Percentiles rank a stretch among this genome's conserved stretches.
These are phyloP conservation scores for Fusarium annulatum DNA, from an alignment of 2,329 filamentous ascomycete genomes.

Conservation along the genomic window DNA sequence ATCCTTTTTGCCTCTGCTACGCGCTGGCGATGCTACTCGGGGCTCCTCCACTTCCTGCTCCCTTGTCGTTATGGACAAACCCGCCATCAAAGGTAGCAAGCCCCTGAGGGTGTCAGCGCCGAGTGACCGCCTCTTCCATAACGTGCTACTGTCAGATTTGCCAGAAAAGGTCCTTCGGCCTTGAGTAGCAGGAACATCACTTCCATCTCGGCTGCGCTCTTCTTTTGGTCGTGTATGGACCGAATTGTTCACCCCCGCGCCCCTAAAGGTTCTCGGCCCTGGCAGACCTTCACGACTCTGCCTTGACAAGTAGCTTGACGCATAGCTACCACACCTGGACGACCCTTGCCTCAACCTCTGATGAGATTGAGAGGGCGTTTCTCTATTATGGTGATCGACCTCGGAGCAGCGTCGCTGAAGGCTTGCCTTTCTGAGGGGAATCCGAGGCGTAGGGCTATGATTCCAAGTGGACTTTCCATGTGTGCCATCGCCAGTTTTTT, in stretches of 20 bases:
- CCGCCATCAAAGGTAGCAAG: constrained; percentile 30
- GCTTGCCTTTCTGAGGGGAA: constrained; percentile 41
- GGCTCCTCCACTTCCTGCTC: constrained; percentile 19
- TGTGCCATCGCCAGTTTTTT: background rate
- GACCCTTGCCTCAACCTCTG: constrained; percentile 8
- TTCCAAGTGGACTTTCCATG: constrained; percentile 7
- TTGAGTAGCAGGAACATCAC: constrained; percentile 1
- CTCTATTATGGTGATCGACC: background rate
- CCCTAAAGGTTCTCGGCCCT: background rate
- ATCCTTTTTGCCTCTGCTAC: constrained; percentile 41
- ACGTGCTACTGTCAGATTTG: constrained; percentile 12
- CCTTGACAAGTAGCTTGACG: constrained; percentile 13
- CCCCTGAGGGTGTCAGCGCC: constrained; percentile 38
- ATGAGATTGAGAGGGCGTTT: background rate
- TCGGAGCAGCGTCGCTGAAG: constrained; percentile 18
- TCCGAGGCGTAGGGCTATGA: constrained; percentile 17
- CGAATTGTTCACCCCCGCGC: background rate
- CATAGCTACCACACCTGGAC: constrained; percentile 15
- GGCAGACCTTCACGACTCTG: constrained; percentile 14
- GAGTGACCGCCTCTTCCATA: constrained; percentile 39
- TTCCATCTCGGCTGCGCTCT: background rate
- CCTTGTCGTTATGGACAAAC: constrained; percentile 22
- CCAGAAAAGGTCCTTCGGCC: constrained; percentile 6
- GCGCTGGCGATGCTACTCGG: constrained; percentile 2
- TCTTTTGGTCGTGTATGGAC: constrained; percentile 1